phyloP scores from a whole-genome alignment of 2,329 filamentous ascomycete species.

The Exophiala mesophila region DNA sequence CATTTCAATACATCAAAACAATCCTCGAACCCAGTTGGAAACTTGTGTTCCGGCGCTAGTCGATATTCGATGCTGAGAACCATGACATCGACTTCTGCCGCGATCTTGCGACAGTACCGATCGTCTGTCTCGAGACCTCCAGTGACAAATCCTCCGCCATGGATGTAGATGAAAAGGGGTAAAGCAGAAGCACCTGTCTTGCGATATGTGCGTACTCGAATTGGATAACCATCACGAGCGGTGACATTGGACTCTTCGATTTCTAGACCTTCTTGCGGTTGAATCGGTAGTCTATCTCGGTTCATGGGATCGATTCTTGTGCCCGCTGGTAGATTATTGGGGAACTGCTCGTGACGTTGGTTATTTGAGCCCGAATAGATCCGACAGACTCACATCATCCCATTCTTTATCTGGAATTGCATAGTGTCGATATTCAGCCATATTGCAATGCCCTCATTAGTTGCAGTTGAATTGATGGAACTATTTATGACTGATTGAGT shows the following conservation, averaged over 20 bases:
- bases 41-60: constrained; percentile 48
- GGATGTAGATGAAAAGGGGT: constrained; percentile 26
- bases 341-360: not conserved
- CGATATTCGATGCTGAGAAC: constrained; percentile 50
- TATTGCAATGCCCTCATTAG: no score
- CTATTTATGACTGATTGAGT: no score
- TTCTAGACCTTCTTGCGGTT: constrained; percentile 2
- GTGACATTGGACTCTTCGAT: constrained; percentile 2
- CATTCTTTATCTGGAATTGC: not conserved
- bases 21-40: constrained; percentile 47
- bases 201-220: constrained; percentile 2
- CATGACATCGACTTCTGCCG: constrained; percentile 35
- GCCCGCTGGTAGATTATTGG: not conserved
- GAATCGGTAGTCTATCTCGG: not conserved
- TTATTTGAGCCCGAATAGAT: not conserved
- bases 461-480: no score
- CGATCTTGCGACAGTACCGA: constrained; percentile 38
- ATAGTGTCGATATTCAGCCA: constrained; percentile 1
- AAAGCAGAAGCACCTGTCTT: constrained; percentile 1
- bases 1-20: constrained; percentile 44
- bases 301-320: not conserved
- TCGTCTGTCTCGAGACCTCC: constrained; percentile 43
- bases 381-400: not conserved
- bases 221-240: constrained; percentile 2
- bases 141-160: constrained; percentile 44